Evolutionary conservation across 306 rosid genomes (phyloP).

Genomic region (Medicago arabica): DNA sequence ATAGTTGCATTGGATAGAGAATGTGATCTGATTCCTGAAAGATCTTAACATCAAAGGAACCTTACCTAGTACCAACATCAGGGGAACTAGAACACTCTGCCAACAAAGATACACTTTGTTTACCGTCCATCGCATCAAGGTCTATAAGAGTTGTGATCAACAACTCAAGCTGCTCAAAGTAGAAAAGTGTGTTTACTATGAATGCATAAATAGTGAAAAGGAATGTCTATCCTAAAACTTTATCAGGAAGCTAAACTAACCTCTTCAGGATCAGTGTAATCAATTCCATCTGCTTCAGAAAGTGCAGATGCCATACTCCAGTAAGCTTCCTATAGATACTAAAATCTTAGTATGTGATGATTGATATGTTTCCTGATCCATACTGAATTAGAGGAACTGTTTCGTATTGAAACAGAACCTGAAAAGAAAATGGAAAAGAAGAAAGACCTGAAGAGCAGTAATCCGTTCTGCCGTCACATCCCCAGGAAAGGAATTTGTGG

Average conservation of each 20-base stretch:
- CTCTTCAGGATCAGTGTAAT: slow-evolving; percentile 97
- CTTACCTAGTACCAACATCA: slow-evolving; percentile 83
- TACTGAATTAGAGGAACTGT: slow-evolving; percentile 15
- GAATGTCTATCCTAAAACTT: slow-evolving; percentile 27
- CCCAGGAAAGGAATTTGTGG: slow-evolving; percentile 70
- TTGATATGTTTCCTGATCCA: slow-evolving; percentile 35
- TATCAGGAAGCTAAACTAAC: slow-evolving; percentile 52
- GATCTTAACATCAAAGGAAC: slow-evolving; percentile 24
- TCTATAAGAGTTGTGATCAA: slow-evolving; percentile 85
- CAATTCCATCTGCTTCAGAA: slow-evolving; percentile 95
- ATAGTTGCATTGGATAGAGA: background rate
- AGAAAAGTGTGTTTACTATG: slow-evolving; percentile 33
- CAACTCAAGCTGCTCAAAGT: slow-evolving; percentile 78
- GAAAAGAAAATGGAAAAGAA: slow-evolving; percentile 12
- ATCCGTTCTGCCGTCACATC: slow-evolving; percentile 76
- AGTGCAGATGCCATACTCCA: slow-evolving; percentile 94
- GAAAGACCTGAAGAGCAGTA: slow-evolving; percentile 77
- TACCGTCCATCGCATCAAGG: slow-evolving; percentile 97
- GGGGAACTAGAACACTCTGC: slow-evolving; percentile 95
- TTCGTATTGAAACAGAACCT: background rate
- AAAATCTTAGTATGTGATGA: slow-evolving; percentile 34
- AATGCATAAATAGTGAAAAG: slow-evolving; percentile 26
- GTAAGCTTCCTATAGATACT: slow-evolving; percentile 78
- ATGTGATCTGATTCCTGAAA: too few species aligned
- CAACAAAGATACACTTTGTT: slow-evolving; percentile 78